phyloP scores from a whole-genome alignment of 2,329 filamentous ascomycete species.

The Geoglossum cookeanum region DNA sequence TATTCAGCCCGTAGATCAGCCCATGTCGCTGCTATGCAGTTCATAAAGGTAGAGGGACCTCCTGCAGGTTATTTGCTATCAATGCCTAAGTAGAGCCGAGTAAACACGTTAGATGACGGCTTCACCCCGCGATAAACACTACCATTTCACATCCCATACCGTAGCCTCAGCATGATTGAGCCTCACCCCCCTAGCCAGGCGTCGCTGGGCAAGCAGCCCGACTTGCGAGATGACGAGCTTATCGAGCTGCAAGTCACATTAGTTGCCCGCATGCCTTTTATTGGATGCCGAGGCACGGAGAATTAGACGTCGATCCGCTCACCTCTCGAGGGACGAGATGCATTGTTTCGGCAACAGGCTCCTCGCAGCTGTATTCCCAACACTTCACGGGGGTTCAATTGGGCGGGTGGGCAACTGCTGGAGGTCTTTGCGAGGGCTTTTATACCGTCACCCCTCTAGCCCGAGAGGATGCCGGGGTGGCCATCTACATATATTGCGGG shows the following conservation, averaged over 20 bases:
- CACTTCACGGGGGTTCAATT: neutral
- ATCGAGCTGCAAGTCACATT: constrained; percentile 47
- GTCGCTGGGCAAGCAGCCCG: constrained; percentile 68
- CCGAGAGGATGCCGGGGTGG: neutral
- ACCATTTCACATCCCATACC: constrained; percentile 26
- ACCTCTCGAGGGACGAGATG: constrained; percentile 10
- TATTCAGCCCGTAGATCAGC: constrained; percentile 16
- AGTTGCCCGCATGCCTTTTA: neutral
- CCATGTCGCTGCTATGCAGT: constrained; percentile 4
- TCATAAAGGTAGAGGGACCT: constrained; percentile 28
- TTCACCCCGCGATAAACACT: constrained; percentile 6
- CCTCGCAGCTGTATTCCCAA: neutral
- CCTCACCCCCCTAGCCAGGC: constrained; percentile 71
- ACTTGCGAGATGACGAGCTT: constrained; percentile 88
- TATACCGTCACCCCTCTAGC: neutral
- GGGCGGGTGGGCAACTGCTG: neutral
- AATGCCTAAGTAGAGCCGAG: constrained; percentile 16
- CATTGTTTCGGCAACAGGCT: constrained; percentile 5
- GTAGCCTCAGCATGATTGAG: constrained; percentile 81
- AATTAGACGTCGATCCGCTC: neutral
- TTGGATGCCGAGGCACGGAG: neutral
- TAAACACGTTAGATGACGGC: neutral
- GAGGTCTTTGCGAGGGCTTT: neutral
- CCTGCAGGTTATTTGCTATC: constrained; percentile 78
- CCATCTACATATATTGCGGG: neutral